phyloP scores from a whole-genome alignment of 1,284 basidiomycete genomes.

The Melanopsichium pennsylvanicum region DNA sequence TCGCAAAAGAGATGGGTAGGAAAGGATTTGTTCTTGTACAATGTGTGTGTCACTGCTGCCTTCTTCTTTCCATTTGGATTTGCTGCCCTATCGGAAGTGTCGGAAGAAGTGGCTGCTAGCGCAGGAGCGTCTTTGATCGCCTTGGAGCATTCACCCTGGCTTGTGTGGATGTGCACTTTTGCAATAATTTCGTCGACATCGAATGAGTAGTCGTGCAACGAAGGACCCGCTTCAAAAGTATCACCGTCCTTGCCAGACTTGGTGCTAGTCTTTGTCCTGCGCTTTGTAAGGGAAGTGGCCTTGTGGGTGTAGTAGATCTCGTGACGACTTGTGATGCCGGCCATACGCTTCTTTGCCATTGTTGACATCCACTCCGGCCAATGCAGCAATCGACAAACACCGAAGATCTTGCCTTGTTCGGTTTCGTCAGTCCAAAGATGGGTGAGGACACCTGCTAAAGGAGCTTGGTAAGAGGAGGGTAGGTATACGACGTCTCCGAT shows the following conservation, averaged over 20 bases:
- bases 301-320: conserved; percentile 56
- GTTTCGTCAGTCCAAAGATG: conserved; percentile 42
- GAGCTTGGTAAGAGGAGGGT: conserved; percentile 46
- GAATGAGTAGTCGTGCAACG: conserved; percentile 43
- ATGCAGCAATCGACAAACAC: conserved; percentile 44
- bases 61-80: conserved; percentile 9
- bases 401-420: conserved; percentile 43
- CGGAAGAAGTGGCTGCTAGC: conserved; percentile 6
- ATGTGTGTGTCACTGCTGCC: conserved; percentile 7
- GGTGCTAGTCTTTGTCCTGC: conserved; percentile 34
- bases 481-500: conserved; percentile 48
- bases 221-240: conserved; percentile 42
- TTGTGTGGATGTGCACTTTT: conserved; percentile 29
- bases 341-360: conserved; percentile 49
- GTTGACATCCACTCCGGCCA: conserved; percentile 52
- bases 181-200: conserved; percentile 47
- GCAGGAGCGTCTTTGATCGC: conserved; percentile 34
- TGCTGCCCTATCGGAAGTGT: neutral
- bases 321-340: conserved; percentile 39
- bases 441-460: conserved; percentile 39
- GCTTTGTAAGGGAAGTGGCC: conserved; percentile 29
- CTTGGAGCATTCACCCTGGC: conserved; percentile 16
- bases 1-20: conserved; percentile 47
- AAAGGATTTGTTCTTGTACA: conserved; percentile 42
- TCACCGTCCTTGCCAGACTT: conserved; percentile 35